Evolutionary conservation across 495 filamentous ascomycete genomes (phyloP).

Genomic region (Bryoglossum gracile): DNA sequence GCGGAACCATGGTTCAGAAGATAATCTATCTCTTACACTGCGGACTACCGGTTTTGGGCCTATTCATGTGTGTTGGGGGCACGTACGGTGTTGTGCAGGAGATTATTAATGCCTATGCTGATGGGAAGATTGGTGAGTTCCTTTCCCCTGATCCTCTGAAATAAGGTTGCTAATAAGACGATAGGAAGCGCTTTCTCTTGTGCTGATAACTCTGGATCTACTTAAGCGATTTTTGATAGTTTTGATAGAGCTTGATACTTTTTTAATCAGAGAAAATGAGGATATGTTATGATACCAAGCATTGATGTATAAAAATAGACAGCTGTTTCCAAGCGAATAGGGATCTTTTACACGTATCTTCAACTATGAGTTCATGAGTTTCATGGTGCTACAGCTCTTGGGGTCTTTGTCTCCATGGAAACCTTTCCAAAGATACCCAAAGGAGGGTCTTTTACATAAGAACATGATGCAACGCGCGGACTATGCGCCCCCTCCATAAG

Average conservation of each 20-base stretch:
- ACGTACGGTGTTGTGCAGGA: slow-evolving; percentile 30
- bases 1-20: slow-evolving; percentile 22
- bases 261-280: background rate
- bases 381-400: too few relatives aligned
- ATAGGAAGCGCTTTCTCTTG: slow-evolving; percentile 19
- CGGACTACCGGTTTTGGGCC: slow-evolving; percentile 24
- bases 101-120: slow-evolving; percentile 32
- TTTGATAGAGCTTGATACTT: background rate
- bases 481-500: too few relatives aligned
- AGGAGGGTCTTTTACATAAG: too few relatives aligned
- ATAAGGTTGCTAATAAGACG: background rate
- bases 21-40: slow-evolving; percentile 22
- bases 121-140: slow-evolving; percentile 25
- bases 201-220: slow-evolving; percentile 19
- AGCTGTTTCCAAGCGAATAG: too few relatives aligned
- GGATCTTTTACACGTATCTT: too few relatives aligned
- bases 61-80: slow-evolving; percentile 30
- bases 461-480: too few relatives aligned
- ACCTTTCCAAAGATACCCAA: too few relatives aligned
- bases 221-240: background rate
- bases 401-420: too few relatives aligned
- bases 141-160: background rate
- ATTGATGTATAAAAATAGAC: too few relatives aligned
- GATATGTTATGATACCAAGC: background rate
- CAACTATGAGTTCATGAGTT: too few relatives aligned